phyloP scores from a whole-genome alignment of 177 flowering plant genomes.

The Vitis hybrid region DNA sequence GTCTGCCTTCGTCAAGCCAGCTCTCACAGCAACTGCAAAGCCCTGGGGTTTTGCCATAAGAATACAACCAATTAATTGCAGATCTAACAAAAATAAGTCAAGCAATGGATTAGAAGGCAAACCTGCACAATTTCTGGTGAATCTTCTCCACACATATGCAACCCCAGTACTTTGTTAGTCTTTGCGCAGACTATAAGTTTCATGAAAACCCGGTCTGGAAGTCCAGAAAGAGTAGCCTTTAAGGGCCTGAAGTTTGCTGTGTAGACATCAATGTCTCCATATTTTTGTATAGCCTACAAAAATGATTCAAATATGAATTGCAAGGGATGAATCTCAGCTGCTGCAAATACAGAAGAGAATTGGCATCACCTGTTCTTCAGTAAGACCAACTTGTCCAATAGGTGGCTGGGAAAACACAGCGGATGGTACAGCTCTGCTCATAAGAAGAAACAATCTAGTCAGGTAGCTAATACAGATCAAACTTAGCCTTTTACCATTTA shows the following conservation, averaged over 20 bases:
- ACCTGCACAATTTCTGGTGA: constrained; percentile 95
- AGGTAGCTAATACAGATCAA: not conserved
- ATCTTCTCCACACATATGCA: constrained; percentile 97
- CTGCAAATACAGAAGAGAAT: constrained; percentile 3
- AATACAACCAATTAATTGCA: constrained; percentile 8
- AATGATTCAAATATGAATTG: constrained; percentile 3
- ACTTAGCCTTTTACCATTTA: no score
- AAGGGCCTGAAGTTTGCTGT: constrained; percentile 87
- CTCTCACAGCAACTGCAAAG: constrained; percentile 91
- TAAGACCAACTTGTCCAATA: constrained; percentile 90
- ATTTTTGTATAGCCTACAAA: constrained; percentile 72
- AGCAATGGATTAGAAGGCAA: constrained; percentile 4
- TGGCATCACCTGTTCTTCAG: constrained; percentile 80
- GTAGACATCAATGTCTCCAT: constrained; percentile 84
- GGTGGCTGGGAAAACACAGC: constrained; percentile 99
- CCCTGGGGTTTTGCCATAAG: constrained; percentile 47
- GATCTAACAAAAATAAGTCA: not conserved
- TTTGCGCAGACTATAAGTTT: constrained; percentile 89
- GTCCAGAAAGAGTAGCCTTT: constrained; percentile 95
- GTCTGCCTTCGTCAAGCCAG: constrained; percentile 91
- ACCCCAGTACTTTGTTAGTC: constrained; percentile 71
- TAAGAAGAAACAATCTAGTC: constrained; percentile 1
- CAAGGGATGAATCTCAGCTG: not conserved
- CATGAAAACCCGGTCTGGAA: constrained; percentile 91
- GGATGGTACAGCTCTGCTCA: constrained; percentile 72